phyloP scores from a whole-genome alignment of 1,139 yeast species.

The Taiozyma onychis region DNA sequence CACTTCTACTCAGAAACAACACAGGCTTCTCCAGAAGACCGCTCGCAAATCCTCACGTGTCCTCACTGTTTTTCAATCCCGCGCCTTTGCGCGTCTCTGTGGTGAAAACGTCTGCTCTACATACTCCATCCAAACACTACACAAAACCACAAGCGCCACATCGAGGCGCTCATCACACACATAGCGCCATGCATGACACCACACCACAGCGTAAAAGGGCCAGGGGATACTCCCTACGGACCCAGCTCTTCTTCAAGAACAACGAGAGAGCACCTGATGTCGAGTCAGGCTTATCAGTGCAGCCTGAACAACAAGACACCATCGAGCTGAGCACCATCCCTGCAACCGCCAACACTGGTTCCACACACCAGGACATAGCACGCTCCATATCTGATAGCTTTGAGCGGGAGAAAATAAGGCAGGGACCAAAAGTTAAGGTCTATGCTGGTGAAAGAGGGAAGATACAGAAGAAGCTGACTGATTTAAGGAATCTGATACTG shows the following conservation, averaged over 20 bases:
- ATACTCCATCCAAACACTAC: neutral
- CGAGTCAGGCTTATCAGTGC: constrained; percentile 2
- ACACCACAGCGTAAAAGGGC: neutral
- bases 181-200: neutral
- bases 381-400: constrained; percentile 2
- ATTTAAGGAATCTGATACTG: constrained; percentile 24
- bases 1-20: neutral
- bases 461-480: constrained; percentile 16
- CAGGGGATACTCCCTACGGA: constrained; percentile 68
- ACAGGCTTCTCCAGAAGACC: neutral
- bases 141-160: neutral
- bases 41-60: neutral
- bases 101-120: neutral
- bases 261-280: constrained; percentile 9
- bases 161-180: neutral
- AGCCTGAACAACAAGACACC: neutral
- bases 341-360: constrained; percentile 1
- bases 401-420: constrained; percentile 16
- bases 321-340: constrained; percentile 11
- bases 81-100: neutral
- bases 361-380: neutral
- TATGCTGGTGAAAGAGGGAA: constrained; percentile 22
- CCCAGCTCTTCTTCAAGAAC: constrained; percentile 64
- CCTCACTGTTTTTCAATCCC: neutral
- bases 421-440: constrained; percentile 5